Conservation (phyloP, 768 basidiomycete genomes). For the Boletus vinaceobasis region DNA sequence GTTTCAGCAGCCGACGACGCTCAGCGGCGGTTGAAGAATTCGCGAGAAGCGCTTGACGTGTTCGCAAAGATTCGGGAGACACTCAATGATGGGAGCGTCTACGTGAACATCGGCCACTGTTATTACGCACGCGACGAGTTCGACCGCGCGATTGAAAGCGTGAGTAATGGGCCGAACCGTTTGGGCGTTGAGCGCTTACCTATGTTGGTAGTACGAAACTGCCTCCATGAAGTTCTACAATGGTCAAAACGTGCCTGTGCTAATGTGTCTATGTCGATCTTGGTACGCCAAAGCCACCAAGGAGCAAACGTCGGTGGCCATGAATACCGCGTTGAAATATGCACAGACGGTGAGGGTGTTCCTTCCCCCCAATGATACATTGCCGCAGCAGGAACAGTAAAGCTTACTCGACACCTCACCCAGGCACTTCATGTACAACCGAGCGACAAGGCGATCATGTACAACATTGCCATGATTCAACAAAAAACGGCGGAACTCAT, state of each 20-base stretch:
- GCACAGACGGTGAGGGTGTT: constrained; percentile 61
- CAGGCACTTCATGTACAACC: constrained; percentile 86
- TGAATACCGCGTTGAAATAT: constrained; percentile 82
- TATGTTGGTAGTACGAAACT: constrained; percentile 73
- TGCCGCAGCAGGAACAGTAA: not conserved
- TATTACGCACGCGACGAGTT: constrained; percentile 91
- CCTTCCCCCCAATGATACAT: not conserved
- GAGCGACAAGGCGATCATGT: constrained; percentile 83
- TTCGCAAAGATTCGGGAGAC: constrained; percentile 91
- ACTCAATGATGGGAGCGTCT: constrained; percentile 77
- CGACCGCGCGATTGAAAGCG: constrained; percentile 94
- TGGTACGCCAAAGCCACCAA: constrained; percentile 95
- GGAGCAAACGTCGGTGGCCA: constrained; percentile 77
- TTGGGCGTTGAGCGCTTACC: not conserved
- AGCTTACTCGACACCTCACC: not conserved
- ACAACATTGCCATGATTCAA: constrained; percentile 98
- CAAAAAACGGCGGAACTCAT: constrained; percentile 94
- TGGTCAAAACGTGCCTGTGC: constrained; percentile 67
- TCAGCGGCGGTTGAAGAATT: constrained; percentile 62
- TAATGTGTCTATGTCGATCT: constrained; percentile 85
- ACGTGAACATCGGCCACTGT: constrained; percentile 96
- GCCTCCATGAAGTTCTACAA: constrained; percentile 77
- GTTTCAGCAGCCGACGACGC: constrained; percentile 58
- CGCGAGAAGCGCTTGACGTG: constrained; percentile 83
- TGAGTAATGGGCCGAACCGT: constrained; percentile 36